Evolutionary conservation across 2,329 filamentous ascomycete genomes (phyloP), one percentile per base, ranked within the genome.

Genomic region (Xylaria sp.): DNA sequence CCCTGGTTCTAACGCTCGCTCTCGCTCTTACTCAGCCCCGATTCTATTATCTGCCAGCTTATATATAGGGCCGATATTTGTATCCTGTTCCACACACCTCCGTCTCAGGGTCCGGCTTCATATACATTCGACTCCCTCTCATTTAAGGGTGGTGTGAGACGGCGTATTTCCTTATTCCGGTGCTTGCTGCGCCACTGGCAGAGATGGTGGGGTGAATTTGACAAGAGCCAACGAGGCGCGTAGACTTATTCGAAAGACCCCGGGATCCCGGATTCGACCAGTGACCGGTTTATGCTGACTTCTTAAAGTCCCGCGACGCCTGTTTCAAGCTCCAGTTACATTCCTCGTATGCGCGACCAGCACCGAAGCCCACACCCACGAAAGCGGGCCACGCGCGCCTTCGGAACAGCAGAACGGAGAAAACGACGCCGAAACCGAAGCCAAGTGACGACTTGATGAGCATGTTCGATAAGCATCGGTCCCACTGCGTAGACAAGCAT

Each of bases 401-500:
- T 87, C 96, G 97, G 88, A 99, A 99, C 59, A 99, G 82, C 62
- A 99, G 90, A 65, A 99, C 94, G 65, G 95, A 98, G 85, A 99
- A 98, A 81, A 99, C 92, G 78, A 99, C 90, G 77, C 95, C 95
- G 82, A 99, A 99, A 72, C 91, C 92, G 77, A 98, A 91, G 75
- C 95, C 95, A 79, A 99, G 90, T 60, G 92, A 90, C 69, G 94
- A 98, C 80, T 96, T 94, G 84, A 99, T 96, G 77, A 99, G 88
- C 79, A 97, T 88, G 76, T 96, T 97, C 72, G 95, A 98, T 72
- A 99, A 89, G 81, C 95, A 97, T 82, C 92, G 94, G 79, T 99
- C 95, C 95, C 95, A 99, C 95, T 99, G 43, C 33, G 15, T 52
- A 23, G 38, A 46, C 33, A n/a, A n/a, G n/a, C n/a, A 17, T 47